phyloP scores from a whole-genome alignment of 768 basidiomycete genomes.

The Fistulinella prunicolor region DNA sequence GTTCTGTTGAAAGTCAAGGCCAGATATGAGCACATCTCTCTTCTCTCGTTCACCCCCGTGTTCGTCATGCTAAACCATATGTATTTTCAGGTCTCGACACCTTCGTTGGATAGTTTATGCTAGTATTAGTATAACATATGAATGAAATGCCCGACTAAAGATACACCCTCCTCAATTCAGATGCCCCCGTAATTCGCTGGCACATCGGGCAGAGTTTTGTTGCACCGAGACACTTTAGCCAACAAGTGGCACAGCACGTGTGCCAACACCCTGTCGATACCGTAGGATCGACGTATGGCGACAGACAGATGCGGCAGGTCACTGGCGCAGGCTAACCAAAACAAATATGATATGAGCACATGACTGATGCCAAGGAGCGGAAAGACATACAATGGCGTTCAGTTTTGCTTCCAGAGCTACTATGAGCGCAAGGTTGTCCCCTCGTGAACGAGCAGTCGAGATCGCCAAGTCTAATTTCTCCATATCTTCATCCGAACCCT shows the following conservation, averaged over 20 bases:
- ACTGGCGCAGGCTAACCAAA: slow-evolving; percentile 15
- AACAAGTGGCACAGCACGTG: slow-evolving; percentile 78
- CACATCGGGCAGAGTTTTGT: slow-evolving; percentile 85
- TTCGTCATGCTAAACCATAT: slow-evolving; percentile 3
- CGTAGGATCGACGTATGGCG: slow-evolving; percentile 74
- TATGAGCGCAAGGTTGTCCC: slow-evolving; percentile 48
- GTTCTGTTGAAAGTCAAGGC: slow-evolving; percentile 72
- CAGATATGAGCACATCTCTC: slow-evolving; percentile 69
- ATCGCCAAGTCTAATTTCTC: slow-evolving; percentile 51
- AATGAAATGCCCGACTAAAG: slow-evolving; percentile 36
- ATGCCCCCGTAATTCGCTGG: slow-evolving; percentile 76
- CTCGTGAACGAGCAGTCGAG: slow-evolving; percentile 44
- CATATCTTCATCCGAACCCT: slow-evolving; percentile 30
- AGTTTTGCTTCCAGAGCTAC: slow-evolving; percentile 61
- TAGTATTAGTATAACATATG: slow-evolving; percentile 3
- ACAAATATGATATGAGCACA: slow-evolving; percentile 14
- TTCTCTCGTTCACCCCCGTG: no score
- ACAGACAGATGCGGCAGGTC: slow-evolving; percentile 77
- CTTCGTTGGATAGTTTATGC: not conserved
- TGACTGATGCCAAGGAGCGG: slow-evolving; percentile 27
- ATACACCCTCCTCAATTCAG: slow-evolving; percentile 75
- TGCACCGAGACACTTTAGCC: slow-evolving; percentile 79
- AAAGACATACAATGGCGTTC: slow-evolving; percentile 49
- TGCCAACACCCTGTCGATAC: slow-evolving; percentile 88
- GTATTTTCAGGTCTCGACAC: slow-evolving; percentile 7